These are phyloP conservation scores for Apiospora malaysiana DNA, from an alignment of 2,329 filamentous ascomycete genomes.

Conservation along the genomic window DNA sequence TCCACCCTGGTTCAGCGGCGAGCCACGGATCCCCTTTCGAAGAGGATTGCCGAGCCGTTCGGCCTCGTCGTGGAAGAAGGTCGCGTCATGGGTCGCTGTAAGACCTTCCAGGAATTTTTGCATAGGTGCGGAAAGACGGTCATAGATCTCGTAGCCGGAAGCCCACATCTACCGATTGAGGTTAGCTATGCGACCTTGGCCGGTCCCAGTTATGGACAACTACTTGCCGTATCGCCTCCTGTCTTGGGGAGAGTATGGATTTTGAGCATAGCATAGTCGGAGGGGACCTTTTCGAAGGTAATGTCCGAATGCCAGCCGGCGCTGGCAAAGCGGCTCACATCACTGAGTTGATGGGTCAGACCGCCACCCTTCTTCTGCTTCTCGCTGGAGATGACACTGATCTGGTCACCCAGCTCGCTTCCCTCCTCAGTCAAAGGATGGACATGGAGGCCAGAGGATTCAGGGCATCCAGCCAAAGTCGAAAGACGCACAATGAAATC, in stretches of 20 bases:
- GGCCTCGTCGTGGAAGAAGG: slow-evolving; percentile 57
- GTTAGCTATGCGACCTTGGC: neutral
- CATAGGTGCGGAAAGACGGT: slow-evolving; percentile 56
- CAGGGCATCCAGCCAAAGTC: slow-evolving; percentile 50
- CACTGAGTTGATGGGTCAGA: slow-evolving; percentile 56
- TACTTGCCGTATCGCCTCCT: slow-evolving; percentile 50
- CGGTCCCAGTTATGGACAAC: neutral
- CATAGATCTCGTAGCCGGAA: slow-evolving; percentile 59
- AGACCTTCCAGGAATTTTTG: slow-evolving; percentile 53
- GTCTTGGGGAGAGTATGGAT: slow-evolving; percentile 52
- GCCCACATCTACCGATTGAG: slow-evolving; percentile 48
- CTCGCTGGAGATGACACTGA: slow-evolving; percentile 61
- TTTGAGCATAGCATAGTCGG: slow-evolving; percentile 60
- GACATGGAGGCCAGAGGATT: slow-evolving; percentile 57
- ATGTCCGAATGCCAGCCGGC: slow-evolving; percentile 60
- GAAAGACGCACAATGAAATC: slow-evolving; percentile 52
- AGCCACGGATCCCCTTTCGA: slow-evolving; percentile 53
- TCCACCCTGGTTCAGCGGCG: slow-evolving; percentile 61
- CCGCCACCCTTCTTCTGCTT: slow-evolving; percentile 61
- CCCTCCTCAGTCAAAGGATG: slow-evolving; percentile 60
- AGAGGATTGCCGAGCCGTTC: slow-evolving; percentile 52
- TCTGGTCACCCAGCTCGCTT: slow-evolving; percentile 59
- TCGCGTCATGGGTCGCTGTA: slow-evolving; percentile 56
- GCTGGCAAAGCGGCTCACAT: slow-evolving; percentile 54
- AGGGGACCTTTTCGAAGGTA: slow-evolving; percentile 58